phyloP scores from a whole-genome alignment of 495 filamentous ascomycete species.

The Xylaria castorea region DNA sequence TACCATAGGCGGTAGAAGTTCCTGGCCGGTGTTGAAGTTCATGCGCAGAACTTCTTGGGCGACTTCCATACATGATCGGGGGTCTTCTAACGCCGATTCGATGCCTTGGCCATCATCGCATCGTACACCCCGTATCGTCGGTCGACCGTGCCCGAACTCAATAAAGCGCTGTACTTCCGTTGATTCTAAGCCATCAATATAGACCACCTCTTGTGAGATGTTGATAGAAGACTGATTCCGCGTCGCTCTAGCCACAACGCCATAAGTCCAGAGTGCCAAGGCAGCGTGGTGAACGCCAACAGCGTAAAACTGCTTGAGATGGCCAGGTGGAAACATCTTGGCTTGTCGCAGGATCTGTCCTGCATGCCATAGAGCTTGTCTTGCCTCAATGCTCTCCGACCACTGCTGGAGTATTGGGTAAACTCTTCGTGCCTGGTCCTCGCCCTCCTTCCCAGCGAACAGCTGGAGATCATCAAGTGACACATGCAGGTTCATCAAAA shows the following conservation, averaged over 20 bases:
- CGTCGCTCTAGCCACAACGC: slow-evolving; percentile 51
- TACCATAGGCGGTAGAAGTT: slow-evolving; percentile 51
- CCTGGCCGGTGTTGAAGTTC: slow-evolving; percentile 48
- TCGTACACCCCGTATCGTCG: slow-evolving; percentile 47
- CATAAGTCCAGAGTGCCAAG: slow-evolving; percentile 67
- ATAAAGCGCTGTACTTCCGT: slow-evolving; percentile 55
- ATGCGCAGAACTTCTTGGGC: slow-evolving; percentile 54
- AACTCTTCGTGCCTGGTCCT: slow-evolving; percentile 62
- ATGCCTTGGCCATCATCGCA: slow-evolving; percentile 17
- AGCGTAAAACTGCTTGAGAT: slow-evolving; percentile 64
- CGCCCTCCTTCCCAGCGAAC: slow-evolving; percentile 68
- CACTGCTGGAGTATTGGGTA: slow-evolving; percentile 61
- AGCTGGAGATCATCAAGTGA: slow-evolving; percentile 70
- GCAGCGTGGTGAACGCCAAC: slow-evolving; percentile 66
- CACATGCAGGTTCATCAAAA: slow-evolving; percentile 66
- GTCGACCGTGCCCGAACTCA: slow-evolving; percentile 51
- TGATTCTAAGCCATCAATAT: slow-evolving; percentile 57
- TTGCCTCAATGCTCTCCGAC: slow-evolving; percentile 56
- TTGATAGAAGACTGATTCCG: slow-evolving; percentile 20
- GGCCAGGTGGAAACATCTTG: slow-evolving; percentile 51
- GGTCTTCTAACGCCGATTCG: slow-evolving; percentile 47
- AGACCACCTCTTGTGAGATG: slow-evolving; percentile 42
- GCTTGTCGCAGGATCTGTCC: slow-evolving; percentile 66
- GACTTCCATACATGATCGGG: slow-evolving; percentile 54
- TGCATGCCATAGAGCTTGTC: slow-evolving; percentile 67